A percentile compares a stretch with the other conserved stretches of the same genome.
Conservation (phyloP, 306 rosid species). For the Cicer judaicum region DNA sequence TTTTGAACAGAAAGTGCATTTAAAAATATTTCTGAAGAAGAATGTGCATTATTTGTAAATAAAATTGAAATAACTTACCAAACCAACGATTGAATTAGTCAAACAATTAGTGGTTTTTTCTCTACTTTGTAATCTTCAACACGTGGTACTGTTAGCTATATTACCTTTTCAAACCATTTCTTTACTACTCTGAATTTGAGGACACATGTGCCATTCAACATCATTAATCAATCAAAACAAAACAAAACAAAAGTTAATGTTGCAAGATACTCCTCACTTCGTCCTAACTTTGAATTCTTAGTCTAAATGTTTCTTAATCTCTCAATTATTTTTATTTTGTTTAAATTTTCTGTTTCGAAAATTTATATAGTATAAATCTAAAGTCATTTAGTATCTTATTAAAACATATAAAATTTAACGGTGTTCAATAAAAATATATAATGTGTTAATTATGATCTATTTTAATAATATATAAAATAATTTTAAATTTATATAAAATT, state of each 20-base stretch:
- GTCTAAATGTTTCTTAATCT: too few species aligned
- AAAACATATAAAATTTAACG: too few species aligned
- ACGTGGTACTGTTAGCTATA: constrained; percentile 5
- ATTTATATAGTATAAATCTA: too few species aligned
- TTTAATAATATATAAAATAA: too few species aligned
- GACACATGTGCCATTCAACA: constrained; percentile 23
- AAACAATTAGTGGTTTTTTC: neutral
- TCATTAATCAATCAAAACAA: neutral
- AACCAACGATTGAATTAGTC: neutral
- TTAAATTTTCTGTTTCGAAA: too few species aligned
- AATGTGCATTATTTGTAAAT: neutral
- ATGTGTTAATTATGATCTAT: too few species aligned
- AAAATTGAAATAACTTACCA: neutral
- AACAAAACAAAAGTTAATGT: neutral
- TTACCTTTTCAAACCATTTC: constrained; percentile 6
- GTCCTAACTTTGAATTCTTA: too few species aligned
- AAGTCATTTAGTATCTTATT: too few species aligned
- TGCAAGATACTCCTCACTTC: neutral
- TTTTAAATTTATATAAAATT: too few species aligned
- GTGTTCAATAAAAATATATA: too few species aligned
- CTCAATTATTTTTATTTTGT: too few species aligned
- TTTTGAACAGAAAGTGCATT: neutral
- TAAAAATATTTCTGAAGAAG: neutral
- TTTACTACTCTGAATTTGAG: constrained; percentile 25
- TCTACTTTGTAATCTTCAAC: neutral